These are phyloP conservation scores for Trichophyton benhamiae DNA, from an alignment of 2,329 filamentous ascomycete genomes.

Conservation along the genomic window DNA sequence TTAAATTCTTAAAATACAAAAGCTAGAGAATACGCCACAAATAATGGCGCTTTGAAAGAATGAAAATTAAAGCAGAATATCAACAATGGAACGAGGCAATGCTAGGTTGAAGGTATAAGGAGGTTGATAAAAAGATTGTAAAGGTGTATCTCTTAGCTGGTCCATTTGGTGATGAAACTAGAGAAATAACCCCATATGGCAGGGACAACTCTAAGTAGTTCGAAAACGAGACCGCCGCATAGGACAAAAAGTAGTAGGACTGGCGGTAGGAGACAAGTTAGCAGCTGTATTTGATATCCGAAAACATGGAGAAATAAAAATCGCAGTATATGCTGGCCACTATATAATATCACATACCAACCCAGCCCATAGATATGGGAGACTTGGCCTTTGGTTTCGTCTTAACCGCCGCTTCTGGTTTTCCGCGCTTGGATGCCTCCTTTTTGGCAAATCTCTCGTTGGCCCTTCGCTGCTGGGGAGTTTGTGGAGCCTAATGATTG, in stretches of 20 bases:
- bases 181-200: slow-evolving; percentile 25
- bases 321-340: not conserved
- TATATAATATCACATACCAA: slow-evolving; percentile 39
- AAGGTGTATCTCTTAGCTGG: slow-evolving; percentile 4
- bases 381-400: slow-evolving; percentile 40
- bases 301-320: not conserved
- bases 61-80: not conserved
- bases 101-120: not conserved
- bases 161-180: slow-evolving; percentile 12
- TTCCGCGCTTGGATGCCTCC: slow-evolving; percentile 50
- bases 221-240: slow-evolving; percentile 48
- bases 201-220: slow-evolving; percentile 38
- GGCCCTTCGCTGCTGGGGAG: slow-evolving; percentile 51
- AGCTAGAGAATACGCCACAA: not conserved
- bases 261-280: slow-evolving; percentile 18
- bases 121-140: not conserved
- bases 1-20: not conserved
- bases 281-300: not conserved
- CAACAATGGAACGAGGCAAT: not conserved
- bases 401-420: slow-evolving; percentile 34
- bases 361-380: slow-evolving; percentile 45
- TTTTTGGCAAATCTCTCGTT: slow-evolving; percentile 49
- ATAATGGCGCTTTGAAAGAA: not conserved
- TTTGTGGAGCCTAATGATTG: slow-evolving; percentile 42
- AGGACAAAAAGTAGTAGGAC: slow-evolving; percentile 52